phyloP scores from a whole-genome alignment of 2,329 filamentous ascomycete genomes.

The Fusarium phyllophilum region DNA sequence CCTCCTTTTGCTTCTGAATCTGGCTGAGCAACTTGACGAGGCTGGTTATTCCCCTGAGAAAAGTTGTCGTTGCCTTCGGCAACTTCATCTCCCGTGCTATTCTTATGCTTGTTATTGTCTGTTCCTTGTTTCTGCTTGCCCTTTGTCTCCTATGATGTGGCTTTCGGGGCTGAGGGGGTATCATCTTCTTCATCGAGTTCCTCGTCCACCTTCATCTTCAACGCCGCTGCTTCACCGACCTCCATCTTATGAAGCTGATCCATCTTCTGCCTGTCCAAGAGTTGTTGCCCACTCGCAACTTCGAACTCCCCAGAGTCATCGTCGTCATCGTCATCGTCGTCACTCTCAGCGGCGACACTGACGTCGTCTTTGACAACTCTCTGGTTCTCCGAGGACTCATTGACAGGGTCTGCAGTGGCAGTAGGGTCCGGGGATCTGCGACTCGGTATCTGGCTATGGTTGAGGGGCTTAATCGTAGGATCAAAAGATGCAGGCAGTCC shows the following conservation, averaged over 20 bases:
- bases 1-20: not conserved
- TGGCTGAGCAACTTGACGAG: not conserved
- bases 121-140: slow-evolving; percentile 1
- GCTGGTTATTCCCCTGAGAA: not conserved
- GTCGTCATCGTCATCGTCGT: slow-evolving; percentile 51
- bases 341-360: slow-evolving; percentile 51
- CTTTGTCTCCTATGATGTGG: slow-evolving; percentile 48
- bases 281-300: slow-evolving; percentile 56
- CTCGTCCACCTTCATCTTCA: slow-evolving; percentile 53
- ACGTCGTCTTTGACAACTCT: slow-evolving; percentile 39
- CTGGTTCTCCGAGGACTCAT: slow-evolving; percentile 34
- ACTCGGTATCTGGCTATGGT: slow-evolving; percentile 40
- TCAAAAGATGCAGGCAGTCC: slow-evolving; percentile 71
- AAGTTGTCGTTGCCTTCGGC: not conserved
- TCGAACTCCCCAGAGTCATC: slow-evolving; percentile 58
- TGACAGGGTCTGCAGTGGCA: slow-evolving; percentile 6
- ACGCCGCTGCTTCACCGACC: slow-evolving; percentile 65
- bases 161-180: slow-evolving; percentile 39
- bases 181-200: slow-evolving; percentile 54
- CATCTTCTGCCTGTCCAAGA: slow-evolving; percentile 57
- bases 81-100: not conserved
- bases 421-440: slow-evolving; percentile 30
- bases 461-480: slow-evolving; percentile 69
- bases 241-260: slow-evolving; percentile 69
- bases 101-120: not conserved